Conservation (phyloP, 805 yeast genomes). For the Cyberlindnera euphorbiiphila region DNA sequence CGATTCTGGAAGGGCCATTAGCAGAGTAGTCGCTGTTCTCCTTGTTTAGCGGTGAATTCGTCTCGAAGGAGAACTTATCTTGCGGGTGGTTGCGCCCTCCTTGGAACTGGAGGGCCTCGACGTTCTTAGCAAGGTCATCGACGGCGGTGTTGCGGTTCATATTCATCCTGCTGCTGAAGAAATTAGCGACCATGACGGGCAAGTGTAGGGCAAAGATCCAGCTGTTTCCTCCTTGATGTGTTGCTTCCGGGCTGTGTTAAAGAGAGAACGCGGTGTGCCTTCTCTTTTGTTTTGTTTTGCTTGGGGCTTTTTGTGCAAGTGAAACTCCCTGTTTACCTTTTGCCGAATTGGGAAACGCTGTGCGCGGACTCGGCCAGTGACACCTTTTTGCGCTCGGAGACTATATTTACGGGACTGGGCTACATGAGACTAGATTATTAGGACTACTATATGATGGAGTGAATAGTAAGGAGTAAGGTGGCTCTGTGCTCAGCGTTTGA, state of each 20-base stretch:
- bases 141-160: conserved; percentile 19
- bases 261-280: conserved; percentile 3
- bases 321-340: conserved; percentile 20
- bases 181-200: conserved; percentile 28
- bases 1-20: conserved; percentile 28
- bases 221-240: too few relatives aligned
- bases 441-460: neutral
- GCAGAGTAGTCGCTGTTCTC: conserved; percentile 34
- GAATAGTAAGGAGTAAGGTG: neutral
- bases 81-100: conserved; percentile 9
- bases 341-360: conserved; percentile 21
- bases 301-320: neutral
- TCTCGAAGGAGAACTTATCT: conserved; percentile 28
- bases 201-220: too few relatives aligned
- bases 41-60: conserved; percentile 38
- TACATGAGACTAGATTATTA: neutral
- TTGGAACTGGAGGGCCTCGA: conserved; percentile 27
- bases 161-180: conserved; percentile 21
- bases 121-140: conserved; percentile 27
- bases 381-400: neutral
- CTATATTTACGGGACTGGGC: neutral
- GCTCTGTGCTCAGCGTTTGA: conserved; percentile 3
- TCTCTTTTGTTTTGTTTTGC: conserved; percentile 12
- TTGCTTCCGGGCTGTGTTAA: neutral
- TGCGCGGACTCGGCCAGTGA: neutral